These are phyloP conservation scores for Botrytis pseudocinerea DNA, from an alignment of 2,329 filamentous ascomycete genomes.

Conservation along the genomic window DNA sequence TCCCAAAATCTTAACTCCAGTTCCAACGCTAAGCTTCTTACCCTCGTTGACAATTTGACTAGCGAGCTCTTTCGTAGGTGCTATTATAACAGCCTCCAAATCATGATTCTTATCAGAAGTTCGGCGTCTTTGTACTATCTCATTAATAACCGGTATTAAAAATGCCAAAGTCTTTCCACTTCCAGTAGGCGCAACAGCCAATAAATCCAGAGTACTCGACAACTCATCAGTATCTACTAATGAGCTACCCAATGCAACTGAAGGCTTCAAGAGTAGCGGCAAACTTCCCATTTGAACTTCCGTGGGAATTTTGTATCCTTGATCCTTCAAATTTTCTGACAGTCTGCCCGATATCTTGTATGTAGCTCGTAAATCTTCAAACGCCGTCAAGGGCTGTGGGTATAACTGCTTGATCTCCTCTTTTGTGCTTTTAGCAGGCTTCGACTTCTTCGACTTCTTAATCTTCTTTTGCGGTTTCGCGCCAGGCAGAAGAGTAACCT, in stretches of 20 bases:
- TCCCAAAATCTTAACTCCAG: constrained; percentile 74
- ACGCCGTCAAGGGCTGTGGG: constrained; percentile 77
- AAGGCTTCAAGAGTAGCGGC: constrained; percentile 69
- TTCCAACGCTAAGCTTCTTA: constrained; percentile 74
- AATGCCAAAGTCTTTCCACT: constrained; percentile 97
- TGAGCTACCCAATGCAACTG: constrained; percentile 49
- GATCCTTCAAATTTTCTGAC: constrained; percentile 74
- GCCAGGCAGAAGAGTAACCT: constrained; percentile 73
- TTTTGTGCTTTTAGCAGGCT: constrained; percentile 52
- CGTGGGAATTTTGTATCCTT: constrained; percentile 85
- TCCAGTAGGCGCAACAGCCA: constrained; percentile 90
- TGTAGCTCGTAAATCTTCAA: constrained; percentile 66
- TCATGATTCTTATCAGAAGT: constrained; percentile 47
- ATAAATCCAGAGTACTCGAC: constrained; percentile 61
- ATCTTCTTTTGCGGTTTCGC: constrained; percentile 45
- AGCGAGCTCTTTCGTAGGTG: constrained; percentile 76
- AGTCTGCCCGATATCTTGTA: constrained; percentile 76
- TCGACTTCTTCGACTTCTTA: constrained; percentile 54
- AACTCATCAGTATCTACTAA: constrained; percentile 40
- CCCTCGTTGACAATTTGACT: constrained; percentile 83
- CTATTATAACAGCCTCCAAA: constrained; percentile 69
- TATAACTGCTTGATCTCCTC: constrained; percentile 63
- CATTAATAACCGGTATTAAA: constrained; percentile 81
- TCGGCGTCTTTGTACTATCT: constrained; percentile 60
- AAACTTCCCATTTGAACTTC: constrained; percentile 90